These are phyloP conservation scores for Pseudonectria buxi DNA, from an alignment of 2,329 filamentous ascomycete species.

Conservation along the genomic window DNA sequence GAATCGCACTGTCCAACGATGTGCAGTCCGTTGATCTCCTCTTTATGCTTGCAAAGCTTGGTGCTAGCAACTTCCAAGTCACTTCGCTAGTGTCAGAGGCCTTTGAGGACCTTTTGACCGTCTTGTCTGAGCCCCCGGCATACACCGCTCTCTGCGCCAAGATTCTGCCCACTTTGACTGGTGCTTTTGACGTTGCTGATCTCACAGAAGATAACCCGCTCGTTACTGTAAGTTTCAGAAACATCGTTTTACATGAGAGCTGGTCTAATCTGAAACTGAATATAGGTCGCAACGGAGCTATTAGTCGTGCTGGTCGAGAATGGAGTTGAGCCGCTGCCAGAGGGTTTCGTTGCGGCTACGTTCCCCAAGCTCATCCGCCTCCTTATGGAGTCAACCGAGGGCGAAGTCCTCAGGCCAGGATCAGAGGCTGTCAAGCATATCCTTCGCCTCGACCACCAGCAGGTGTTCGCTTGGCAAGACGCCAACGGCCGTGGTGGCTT, in stretches of 20 bases:
- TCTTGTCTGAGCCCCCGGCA: constrained; percentile 58
- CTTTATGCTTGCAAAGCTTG: constrained; percentile 83
- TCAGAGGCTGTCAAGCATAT: constrained; percentile 85
- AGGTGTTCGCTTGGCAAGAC: constrained; percentile 83
- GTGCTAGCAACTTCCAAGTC: constrained; percentile 84
- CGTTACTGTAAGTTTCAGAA: constrained; percentile 52
- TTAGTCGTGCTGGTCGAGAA: constrained; percentile 75
- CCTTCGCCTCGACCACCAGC: constrained; percentile 80
- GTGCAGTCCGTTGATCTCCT: constrained; percentile 73
- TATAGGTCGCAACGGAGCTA: constrained; percentile 71
- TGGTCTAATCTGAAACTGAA: constrained; percentile 4
- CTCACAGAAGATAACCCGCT: constrained; percentile 80
- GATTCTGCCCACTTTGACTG: constrained; percentile 79
- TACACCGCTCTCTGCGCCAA: constrained; percentile 78
- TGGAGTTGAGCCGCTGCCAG: constrained; percentile 76
- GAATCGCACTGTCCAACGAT: constrained; percentile 64
- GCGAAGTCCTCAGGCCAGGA: constrained; percentile 79
- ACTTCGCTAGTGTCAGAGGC: constrained; percentile 82
- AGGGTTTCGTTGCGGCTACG: constrained; percentile 75
- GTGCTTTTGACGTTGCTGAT: constrained; percentile 81
- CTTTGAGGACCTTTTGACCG: constrained; percentile 78
- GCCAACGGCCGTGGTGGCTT: constrained; percentile 73
- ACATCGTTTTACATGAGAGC: constrained; percentile 6
- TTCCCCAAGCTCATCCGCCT: constrained; percentile 83
- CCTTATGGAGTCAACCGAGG: constrained; percentile 76